Base-by-base conservation (phyloP, 768 basidiomycete species). In the Lactifluus hygrophoroides region DNA sequence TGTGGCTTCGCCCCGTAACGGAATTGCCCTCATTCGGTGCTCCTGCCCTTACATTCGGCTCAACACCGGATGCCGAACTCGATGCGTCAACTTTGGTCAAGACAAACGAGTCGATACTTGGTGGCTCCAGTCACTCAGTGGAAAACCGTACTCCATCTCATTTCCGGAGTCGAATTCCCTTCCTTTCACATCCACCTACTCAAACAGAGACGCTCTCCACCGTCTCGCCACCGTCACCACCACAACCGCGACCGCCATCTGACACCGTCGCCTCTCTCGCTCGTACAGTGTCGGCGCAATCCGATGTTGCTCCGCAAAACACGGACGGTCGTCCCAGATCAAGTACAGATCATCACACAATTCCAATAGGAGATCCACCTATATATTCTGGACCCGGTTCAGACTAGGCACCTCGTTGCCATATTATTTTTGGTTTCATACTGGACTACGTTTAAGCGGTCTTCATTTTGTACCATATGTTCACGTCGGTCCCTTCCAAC, bases 1-100 rank as follows among this genome's bases (percentile, higher is more conserved):
- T 60, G 28, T 60, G 59, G 59, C 21, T 56, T 11, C 48, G 23
- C 21, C 30, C 49, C 3, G 43, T 56, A n/a, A 23, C 43, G 5
- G 54, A 56, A 60, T 51, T 60, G 34, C 59, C 59, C 2, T 51
- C 43, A 16, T 51, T 60, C 34, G 42, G 49, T 28, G 54, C 59
- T 17, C 59, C 59, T 21, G 54, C 59, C 23, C 49, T 60, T 35
- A 56, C 43, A 37, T 60, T 60, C 25, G 37, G 13, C 14, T 23
- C 59, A n/a, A 30, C 10, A 7, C 28, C 34, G 21, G 49, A 60
- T 38, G 14, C 19, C 35, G 47, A 1, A 25, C 40, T 38, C 19
- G 49, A 56, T 45, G 21, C 53, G 5, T n/a, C 35, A 4, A 51
- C 37, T 17, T 21, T 34, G 19, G 37, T 17, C 2, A 51, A 60